Evolutionary conservation across 2,329 filamentous ascomycete species (phyloP).

Genomic region (Aspergillus novoparasiticus): DNA sequence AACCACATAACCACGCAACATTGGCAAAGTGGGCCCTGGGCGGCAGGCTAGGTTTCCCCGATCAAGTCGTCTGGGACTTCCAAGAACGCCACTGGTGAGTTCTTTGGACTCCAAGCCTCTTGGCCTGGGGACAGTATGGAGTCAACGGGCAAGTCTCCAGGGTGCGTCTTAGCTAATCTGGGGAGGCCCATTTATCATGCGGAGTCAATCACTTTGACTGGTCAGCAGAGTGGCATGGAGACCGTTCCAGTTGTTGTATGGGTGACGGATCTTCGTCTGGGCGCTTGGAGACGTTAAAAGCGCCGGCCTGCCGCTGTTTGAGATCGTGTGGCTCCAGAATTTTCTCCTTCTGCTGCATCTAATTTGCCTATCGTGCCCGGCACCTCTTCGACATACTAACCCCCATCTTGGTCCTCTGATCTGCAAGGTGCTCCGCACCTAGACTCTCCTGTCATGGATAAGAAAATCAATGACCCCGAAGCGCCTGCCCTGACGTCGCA

Average conservation of each 20-base stretch:
- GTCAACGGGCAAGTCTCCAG: background rate
- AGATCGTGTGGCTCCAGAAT: background rate
- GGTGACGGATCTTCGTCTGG: background rate
- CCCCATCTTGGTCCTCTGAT: conserved; percentile 1
- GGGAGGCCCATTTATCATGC: conserved; percentile 1
- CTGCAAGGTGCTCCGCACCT: conserved; percentile 2
- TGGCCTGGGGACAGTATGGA: conserved; percentile 5
- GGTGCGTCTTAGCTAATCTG: conserved; percentile 1
- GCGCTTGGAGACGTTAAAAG: conserved; percentile 5
- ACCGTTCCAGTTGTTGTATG: background rate
- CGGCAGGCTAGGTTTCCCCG: background rate
- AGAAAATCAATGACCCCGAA: conserved; percentile 15
- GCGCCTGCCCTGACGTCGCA: conserved; percentile 3
- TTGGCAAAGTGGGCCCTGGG: conserved; percentile 3
- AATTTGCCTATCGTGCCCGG: conserved; percentile 9
- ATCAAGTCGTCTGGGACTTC: background rate
- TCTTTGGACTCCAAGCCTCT: conserved; percentile 13
- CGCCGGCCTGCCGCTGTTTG: background rate
- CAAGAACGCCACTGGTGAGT: conserved; percentile 8
- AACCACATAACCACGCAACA: background rate
- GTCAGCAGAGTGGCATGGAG: background rate
- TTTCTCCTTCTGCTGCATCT: conserved; percentile 9
- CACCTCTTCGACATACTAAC: background rate
- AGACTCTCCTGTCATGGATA: conserved; percentile 11
- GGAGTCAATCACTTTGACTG: background rate